These are phyloP conservation scores for Allium fistulosum DNA, from an alignment of 106 monocot species.

Conservation along the genomic window DNA sequence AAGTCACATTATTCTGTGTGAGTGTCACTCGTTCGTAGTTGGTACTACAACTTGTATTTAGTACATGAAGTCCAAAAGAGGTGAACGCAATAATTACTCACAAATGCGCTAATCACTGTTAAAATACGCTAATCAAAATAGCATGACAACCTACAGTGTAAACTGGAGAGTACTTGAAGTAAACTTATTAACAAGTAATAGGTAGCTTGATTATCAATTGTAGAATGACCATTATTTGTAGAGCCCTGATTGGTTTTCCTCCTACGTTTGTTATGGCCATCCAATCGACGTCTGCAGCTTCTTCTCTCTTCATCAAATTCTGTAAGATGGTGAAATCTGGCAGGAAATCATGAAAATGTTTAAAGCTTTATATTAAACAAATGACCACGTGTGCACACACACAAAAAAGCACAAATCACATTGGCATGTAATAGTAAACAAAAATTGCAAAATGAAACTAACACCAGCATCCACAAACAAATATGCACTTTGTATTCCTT, in stretches of 20 bases:
- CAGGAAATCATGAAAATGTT: background rate
- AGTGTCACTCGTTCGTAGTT: too few species aligned
- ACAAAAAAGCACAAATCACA: too few species aligned
- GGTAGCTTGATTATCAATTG: conserved; percentile 26
- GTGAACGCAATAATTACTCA: too few species aligned
- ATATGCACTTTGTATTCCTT: too few species aligned
- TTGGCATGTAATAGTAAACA: too few species aligned
- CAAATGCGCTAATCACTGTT: too few species aligned
- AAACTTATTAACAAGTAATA: conserved; percentile 32
- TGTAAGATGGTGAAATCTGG: conserved; percentile 49
- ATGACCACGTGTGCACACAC: too few species aligned
- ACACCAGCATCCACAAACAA: too few species aligned
- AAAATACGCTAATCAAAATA: background rate
- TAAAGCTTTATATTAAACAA: background rate
- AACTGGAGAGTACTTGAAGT: conserved; percentile 27
- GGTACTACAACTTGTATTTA: too few species aligned
- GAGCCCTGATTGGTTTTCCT: conserved; percentile 42
- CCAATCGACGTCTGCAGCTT: conserved; percentile 53
- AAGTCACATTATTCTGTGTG: too few species aligned
- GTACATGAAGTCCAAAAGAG: too few species aligned
- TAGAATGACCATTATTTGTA: conserved; percentile 9
- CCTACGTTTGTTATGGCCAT: conserved; percentile 47
- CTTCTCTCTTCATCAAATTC: conserved; percentile 61
- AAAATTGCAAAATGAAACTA: too few species aligned
- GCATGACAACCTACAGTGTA: conserved; percentile 25